phyloP scores from a whole-genome alignment of 495 filamentous ascomycete species.

The Penicillium parvum region DNA sequence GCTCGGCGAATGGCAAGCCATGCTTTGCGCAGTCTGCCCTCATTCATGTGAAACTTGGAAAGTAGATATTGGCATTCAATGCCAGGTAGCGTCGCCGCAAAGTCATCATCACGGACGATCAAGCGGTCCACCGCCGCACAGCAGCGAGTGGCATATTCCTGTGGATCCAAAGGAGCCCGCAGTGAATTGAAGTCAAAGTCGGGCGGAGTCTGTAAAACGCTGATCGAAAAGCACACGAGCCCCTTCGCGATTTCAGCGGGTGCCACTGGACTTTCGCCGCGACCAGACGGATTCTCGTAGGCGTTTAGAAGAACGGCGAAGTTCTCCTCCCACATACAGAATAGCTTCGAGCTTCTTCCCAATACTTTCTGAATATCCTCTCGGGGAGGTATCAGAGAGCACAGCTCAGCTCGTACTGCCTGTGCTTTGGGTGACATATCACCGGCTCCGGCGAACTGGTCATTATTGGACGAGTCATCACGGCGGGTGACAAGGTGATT shows the following conservation, averaged over 20 bases:
- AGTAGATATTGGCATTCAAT: slow-evolving; percentile 47
- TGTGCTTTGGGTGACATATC: slow-evolving; percentile 30
- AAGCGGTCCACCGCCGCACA: slow-evolving; percentile 35
- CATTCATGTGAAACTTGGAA: slow-evolving; percentile 43
- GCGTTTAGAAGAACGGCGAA: slow-evolving; percentile 19
- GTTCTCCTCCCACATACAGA: slow-evolving; percentile 28
- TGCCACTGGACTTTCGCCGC: slow-evolving; percentile 13
- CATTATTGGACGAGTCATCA: slow-evolving; percentile 21
- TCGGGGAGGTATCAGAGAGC: slow-evolving; percentile 31
- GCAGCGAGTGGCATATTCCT: slow-evolving; percentile 29
- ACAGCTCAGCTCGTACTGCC: slow-evolving; percentile 22
- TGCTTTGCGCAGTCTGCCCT: slow-evolving; percentile 47
- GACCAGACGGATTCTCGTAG: slow-evolving; percentile 1
- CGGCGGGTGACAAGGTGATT: slow-evolving; percentile 36
- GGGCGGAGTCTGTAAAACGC: slow-evolving; percentile 29
- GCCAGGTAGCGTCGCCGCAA: slow-evolving; percentile 44
- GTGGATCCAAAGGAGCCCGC: slow-evolving; percentile 19
- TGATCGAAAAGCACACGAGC: slow-evolving; percentile 31
- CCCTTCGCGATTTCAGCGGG: slow-evolving; percentile 35
- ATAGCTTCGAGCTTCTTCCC: slow-evolving; percentile 22
- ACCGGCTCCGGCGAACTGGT: slow-evolving; percentile 20
- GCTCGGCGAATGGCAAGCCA: slow-evolving; percentile 47
- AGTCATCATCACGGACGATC: slow-evolving; percentile 45
- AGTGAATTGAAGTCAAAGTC: slow-evolving; percentile 22
- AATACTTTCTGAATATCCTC: slow-evolving; percentile 28